Evolutionary conservation across 2,329 filamentous ascomycete species (phyloP), one percentile per base, ranked within the genome.

Genomic region (Pyricularia grisea): DNA sequence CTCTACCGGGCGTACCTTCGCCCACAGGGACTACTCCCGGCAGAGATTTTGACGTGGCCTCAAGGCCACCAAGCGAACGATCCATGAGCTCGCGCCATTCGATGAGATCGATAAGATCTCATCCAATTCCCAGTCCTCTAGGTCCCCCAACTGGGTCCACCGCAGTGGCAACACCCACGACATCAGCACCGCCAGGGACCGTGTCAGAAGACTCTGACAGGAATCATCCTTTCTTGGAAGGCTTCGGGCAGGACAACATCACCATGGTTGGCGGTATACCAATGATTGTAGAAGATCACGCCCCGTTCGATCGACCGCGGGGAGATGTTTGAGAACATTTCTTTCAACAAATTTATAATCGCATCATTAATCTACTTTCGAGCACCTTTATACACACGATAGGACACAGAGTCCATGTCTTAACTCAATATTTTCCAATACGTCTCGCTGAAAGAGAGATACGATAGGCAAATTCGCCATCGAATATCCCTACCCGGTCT

Each of bases 211-310:
- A 50, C 20, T 50, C 42, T 50, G 42, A 50, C 20, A 50, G 42
- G 20, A 50, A 50, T n/a, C 42, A 50, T 7, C 42, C 42, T 50
- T 50, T 50, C 42, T 9, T 50, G 42, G 42, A 50, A 20, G 42
- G 42, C 9, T 33, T 66, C 30, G 64, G 33, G 12, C 64, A 66
- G 20, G 66, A 67, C 1, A 28, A 31, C 55, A 28, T 67, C 9
- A 63, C 50, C n/a, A 67, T 20, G 14, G 66, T 55, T 30, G 66
- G 66, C 5, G 66, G 66, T 25, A 58, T 67, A 25, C 28, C 25
- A 2, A 67, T 67, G 28, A 58, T 58, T 31, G 66, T 67, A n/a
- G 66, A 67, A 55, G 60, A 67, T 14, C 66, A 67, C 20, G 50
- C 64, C 17, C 64, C 64, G 2, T 31, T 66, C 6, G 64, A 66